Evolutionary conservation across 2,329 filamentous ascomycete genomes (phyloP).

Genomic region (Pyricularia sp.): DNA sequence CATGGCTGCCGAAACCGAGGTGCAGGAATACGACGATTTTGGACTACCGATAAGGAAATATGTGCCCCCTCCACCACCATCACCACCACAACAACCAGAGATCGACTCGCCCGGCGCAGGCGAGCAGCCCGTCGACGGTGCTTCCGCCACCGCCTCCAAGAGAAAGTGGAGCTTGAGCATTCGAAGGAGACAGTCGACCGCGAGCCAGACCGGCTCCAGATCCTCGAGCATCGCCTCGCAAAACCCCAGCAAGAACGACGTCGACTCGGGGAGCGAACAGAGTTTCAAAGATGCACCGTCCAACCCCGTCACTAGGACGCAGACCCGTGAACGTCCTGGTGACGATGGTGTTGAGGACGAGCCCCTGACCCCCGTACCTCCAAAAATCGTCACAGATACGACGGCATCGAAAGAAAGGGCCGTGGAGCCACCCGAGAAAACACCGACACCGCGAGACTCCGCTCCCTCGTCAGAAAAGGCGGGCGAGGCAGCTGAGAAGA

Average conservation of each 20-base stretch:
- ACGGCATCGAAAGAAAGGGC: neutral
- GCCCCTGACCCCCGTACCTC: constrained; percentile 15
- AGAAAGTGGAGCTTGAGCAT: constrained; percentile 8
- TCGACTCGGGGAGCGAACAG: constrained; percentile 16
- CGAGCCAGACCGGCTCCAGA: constrained; percentile 3
- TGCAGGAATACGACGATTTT: constrained; percentile 57
- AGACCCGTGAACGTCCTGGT: neutral
- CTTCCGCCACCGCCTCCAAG: neutral
- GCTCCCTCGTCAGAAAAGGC: neutral
- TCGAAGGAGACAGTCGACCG: constrained; percentile 9
- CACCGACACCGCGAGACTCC: neutral
- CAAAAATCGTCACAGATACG: constrained; percentile 9
- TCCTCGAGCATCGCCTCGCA: constrained; percentile 1
- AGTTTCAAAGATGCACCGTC: constrained; percentile 18
- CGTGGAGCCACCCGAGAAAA: neutral
- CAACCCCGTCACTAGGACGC: constrained; percentile 12
- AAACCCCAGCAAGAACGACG: constrained; percentile 5
- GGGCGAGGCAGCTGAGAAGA: neutral
- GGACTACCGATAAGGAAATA: constrained; percentile 54
- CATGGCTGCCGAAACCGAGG: constrained; percentile 19
- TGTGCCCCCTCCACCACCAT: constrained; percentile 16
- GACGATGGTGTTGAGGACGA: constrained; percentile 12
- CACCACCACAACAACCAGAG: neutral
- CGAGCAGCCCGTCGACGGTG: constrained; percentile 6
- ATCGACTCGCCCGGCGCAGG: neutral